These are phyloP conservation scores for Puccinia polysora DNA, from an alignment of 1,284 basidiomycete genomes.

Conservation along the genomic window DNA sequence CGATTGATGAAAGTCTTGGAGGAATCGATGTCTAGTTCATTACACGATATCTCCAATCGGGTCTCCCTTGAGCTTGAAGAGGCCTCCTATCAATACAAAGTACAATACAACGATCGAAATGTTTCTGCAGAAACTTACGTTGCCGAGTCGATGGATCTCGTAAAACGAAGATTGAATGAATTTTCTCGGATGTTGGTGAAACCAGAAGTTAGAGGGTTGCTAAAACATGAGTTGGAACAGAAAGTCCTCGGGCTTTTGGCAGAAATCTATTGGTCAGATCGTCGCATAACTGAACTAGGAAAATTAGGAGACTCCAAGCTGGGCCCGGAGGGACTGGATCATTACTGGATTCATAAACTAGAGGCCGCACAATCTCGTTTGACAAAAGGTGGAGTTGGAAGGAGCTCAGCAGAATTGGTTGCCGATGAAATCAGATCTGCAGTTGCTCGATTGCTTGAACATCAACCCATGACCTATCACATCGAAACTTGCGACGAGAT, in stretches of 20 bases:
- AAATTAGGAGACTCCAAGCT: slow-evolving; percentile 66
- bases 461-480: slow-evolving; percentile 87
- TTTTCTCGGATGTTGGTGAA: slow-evolving; percentile 80
- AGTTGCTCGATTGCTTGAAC: slow-evolving; percentile 54
- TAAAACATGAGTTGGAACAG: slow-evolving; percentile 89
- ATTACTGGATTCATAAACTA: slow-evolving; percentile 93
- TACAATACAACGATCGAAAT: slow-evolving; percentile 95
- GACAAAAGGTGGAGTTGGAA: slow-evolving; percentile 93
- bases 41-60: slow-evolving; percentile 91
- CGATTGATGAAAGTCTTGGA: slow-evolving; percentile 95
- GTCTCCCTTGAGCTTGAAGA: slow-evolving; percentile 96
- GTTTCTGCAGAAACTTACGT: slow-evolving; percentile 95
- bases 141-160: slow-evolving; percentile 87
- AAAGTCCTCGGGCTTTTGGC: slow-evolving; percentile 95
- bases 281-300: slow-evolving; percentile 70
- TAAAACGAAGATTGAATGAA: slow-evolving; percentile 86
- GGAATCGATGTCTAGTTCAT: slow-evolving; percentile 88
- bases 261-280: slow-evolving; percentile 94
- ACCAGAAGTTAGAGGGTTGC: slow-evolving; percentile 76
- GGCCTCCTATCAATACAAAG: slow-evolving; percentile 96
- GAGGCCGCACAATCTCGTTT: slow-evolving; percentile 84
- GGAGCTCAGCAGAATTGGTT: slow-evolving; percentile 88
- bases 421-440: slow-evolving; percentile 80
- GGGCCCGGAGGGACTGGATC: slow-evolving; percentile 69
- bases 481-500: slow-evolving; percentile 80